phyloP scores from a whole-genome alignment of 805 yeast species.

The Lipomyces orientalis region DNA sequence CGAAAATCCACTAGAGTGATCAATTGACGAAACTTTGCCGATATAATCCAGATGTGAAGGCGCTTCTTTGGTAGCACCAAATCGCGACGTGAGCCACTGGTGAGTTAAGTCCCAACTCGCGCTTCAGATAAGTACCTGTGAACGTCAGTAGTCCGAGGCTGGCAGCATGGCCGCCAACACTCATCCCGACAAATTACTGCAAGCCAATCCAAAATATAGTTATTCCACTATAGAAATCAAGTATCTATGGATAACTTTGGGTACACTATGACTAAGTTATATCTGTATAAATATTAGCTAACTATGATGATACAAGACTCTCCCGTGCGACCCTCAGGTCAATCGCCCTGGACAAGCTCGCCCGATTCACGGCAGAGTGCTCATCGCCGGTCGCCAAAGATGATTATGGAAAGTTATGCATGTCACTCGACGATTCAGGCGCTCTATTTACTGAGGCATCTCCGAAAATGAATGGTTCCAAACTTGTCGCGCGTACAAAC shows the following conservation, averaged over 20 bases:
- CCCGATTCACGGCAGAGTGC: constrained; percentile 44
- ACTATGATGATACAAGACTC: constrained; percentile 40
- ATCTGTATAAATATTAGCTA: not conserved
- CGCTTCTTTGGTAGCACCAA: not conserved
- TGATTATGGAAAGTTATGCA: constrained; percentile 36
- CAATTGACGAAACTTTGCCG: not conserved
- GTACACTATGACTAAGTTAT: not conserved
- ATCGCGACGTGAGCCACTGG: not conserved
- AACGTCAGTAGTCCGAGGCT: not conserved
- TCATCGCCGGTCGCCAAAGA: constrained; percentile 33
- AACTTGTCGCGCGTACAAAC: constrained; percentile 25
- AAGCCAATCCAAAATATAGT: not conserved
- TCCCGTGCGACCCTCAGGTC: constrained; percentile 49
- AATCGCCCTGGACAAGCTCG: constrained; percentile 49
- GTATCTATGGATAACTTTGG: constrained; percentile 6
- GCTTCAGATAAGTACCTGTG: not conserved
- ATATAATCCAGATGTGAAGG: not conserved
- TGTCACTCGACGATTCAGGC: constrained; percentile 42
- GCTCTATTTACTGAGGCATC: constrained; percentile 36
- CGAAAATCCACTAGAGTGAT: not conserved
- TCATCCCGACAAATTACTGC: not conserved
- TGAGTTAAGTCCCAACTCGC: too few species aligned
- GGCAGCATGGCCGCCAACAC: not conserved
- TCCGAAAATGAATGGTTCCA: constrained; percentile 34
- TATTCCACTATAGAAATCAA: not conserved